Percentiles rank a stretch among this genome's conserved stretches.
phyloP scores from a whole-genome alignment of 169 alveolate genomes.

The Plasmodium relictum region DNA sequence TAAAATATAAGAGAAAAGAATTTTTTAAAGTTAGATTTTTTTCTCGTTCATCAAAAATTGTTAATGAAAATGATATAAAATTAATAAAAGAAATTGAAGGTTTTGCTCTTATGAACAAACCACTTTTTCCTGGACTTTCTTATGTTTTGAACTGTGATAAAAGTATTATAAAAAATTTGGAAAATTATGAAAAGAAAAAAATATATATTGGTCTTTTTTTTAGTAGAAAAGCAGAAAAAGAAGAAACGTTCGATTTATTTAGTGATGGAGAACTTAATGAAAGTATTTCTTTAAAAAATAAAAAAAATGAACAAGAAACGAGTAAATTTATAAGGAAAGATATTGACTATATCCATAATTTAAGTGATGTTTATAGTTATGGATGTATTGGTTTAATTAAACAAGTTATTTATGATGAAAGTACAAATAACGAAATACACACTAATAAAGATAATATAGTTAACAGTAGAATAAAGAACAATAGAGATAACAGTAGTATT shows the following conservation, averaged over 20 bases:
- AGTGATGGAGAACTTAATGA: slow-evolving; percentile 1
- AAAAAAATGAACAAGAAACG: not conserved
- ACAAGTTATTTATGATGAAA: slow-evolving; percentile 18
- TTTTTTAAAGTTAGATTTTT: slow-evolving; percentile 1
- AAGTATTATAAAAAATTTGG: slow-evolving; percentile 13
- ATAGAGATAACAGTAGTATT: not conserved
- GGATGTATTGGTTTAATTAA: slow-evolving; percentile 45
- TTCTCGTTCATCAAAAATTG: slow-evolving; percentile 36
- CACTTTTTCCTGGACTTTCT: slow-evolving; percentile 68
- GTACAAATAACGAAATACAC: not conserved
- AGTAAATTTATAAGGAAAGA: slow-evolving; percentile 28
- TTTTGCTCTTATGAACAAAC: slow-evolving; percentile 43
- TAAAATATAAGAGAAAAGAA: slow-evolving; percentile 3
- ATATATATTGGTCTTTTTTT: slow-evolving; percentile 59
- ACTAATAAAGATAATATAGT: not conserved
- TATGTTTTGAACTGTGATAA: slow-evolving; percentile 50
- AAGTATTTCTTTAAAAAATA: not conserved
- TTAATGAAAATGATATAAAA: slow-evolving; percentile 24
- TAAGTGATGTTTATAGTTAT: slow-evolving; percentile 12
- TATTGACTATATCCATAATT: slow-evolving; percentile 10
- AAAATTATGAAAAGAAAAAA: slow-evolving; percentile 16
- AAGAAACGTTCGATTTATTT: not conserved
- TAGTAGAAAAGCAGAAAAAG: slow-evolving; percentile 21
- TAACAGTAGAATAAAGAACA: not conserved
- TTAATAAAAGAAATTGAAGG: slow-evolving; percentile 21